Conservation (phyloP, 2,329 filamentous ascomycete species). For the Thielaviopsis cerberus region DNA sequence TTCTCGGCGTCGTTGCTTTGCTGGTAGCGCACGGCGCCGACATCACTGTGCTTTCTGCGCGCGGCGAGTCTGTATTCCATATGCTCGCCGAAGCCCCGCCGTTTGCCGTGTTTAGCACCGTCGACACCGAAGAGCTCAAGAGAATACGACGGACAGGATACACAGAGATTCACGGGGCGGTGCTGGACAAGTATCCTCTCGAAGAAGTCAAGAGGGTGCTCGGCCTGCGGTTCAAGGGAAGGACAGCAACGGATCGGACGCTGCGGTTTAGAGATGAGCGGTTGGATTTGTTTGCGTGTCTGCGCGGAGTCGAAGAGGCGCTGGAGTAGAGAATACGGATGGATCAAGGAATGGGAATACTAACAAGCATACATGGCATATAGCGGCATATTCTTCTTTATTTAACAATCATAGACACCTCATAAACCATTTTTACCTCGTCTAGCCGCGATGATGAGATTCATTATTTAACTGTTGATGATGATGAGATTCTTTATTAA, state of each 20-base stretch:
- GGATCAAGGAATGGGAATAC: too few species aligned
- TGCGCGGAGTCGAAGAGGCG: not conserved
- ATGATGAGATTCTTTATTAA: too few species aligned
- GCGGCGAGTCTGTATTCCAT: slow-evolving; percentile 2
- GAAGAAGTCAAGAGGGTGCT: not conserved
- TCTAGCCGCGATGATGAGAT: too few species aligned
- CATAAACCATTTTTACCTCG: too few species aligned
- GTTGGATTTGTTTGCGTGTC: not conserved
- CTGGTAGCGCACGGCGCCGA: slow-evolving; percentile 1
- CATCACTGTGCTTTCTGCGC: not conserved
- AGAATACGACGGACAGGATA: not conserved
- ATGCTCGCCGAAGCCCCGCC: slow-evolving; percentile 23
- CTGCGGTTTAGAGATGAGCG: not conserved
- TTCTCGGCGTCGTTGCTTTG: slow-evolving; percentile 1
- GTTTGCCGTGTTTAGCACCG: slow-evolving; percentile 19
- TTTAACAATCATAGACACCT: too few species aligned
- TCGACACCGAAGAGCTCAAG: not conserved
- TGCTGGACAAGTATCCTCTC: not conserved
- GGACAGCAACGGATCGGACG: not conserved
- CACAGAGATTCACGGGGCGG: not conserved
- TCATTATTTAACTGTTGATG: too few species aligned
- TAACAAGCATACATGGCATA: too few species aligned
- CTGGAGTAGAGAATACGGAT: too few species aligned
- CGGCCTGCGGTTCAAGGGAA: not conserved
- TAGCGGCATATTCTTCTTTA: too few species aligned